phyloP scores from a whole-genome alignment of 2,329 filamentous ascomycete species.

The Immersiporthe knoxdaviesiana region DNA sequence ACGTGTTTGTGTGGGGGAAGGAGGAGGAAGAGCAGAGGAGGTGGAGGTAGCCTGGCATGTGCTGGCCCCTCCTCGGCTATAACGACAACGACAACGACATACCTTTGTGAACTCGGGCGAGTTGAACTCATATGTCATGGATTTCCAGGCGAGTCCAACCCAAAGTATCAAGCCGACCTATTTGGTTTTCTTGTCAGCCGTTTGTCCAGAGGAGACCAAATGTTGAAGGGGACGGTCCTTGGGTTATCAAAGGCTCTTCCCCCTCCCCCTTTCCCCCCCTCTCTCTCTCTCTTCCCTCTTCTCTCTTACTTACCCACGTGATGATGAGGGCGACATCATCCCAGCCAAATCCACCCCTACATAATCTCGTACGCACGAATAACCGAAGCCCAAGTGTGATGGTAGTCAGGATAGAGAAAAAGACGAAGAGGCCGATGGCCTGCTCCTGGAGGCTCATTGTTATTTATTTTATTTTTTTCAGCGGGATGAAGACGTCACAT shows the following conservation, averaged over 20 bases:
- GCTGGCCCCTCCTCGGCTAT: not conserved
- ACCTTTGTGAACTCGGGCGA: not conserved
- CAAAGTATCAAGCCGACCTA: conserved; percentile 20
- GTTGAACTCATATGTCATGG: not conserved
- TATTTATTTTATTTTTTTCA: no score
- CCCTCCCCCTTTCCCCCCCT: no score
- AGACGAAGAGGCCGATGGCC: conserved; percentile 19
- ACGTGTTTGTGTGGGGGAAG: not conserved
- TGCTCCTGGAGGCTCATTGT: conserved; percentile 12
- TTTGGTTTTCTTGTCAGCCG: not conserved
- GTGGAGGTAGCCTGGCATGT: not conserved
- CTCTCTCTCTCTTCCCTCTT: not conserved
- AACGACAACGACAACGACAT: not conserved
- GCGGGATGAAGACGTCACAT: not conserved
- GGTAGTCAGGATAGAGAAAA: conserved; percentile 26
- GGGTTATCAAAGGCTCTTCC: not conserved
- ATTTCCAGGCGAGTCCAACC: conserved; percentile 12
- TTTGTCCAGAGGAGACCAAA: not conserved
- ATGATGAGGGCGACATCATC: conserved; percentile 25
- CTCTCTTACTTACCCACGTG: conserved; percentile 21
- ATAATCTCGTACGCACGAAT: conserved; percentile 20
- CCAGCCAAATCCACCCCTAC: conserved; percentile 26
- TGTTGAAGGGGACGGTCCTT: not conserved
- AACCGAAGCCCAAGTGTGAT: conserved; percentile 27
- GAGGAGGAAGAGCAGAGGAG: not conserved